Base-by-base conservation (phyloP, 2,329 filamentous ascomycete species). In the Purpureocillium takamizusanense region DNA sequence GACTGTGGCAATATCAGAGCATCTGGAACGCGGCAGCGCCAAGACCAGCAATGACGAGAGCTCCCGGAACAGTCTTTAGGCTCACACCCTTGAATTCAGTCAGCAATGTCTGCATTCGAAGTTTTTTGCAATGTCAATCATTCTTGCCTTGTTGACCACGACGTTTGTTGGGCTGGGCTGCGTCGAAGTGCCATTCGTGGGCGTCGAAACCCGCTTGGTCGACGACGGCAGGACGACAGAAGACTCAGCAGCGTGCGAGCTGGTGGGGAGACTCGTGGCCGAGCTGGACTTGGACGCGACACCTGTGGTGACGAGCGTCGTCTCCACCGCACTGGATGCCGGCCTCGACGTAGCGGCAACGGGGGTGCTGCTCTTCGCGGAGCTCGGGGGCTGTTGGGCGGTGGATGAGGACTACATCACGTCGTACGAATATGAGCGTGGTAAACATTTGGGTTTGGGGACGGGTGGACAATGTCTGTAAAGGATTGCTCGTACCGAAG, bases 91-190 rank as follows among this genome's bases (percentile, higher is more conserved):
- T n/a, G n/a, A n/a, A 21, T 14, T n/a, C 4, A 5, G 21, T 25
- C 21, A 5, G 10, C 5, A 25, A 5, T 25, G 21, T 25, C 21
- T 6, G 21, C 21, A 25, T n/a, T n/a, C n/a, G n/a, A n/a, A n/a
- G n/a, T n/a, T n/a, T n/a, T n/a, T n/a, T n/a, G n/a, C n/a, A n/a
- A n/a, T n/a, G n/a, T n/a, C n/a, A n/a, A n/a, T n/a, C n/a, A n/a
- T n/a, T n/a, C n/a, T 27, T 11, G 25, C 33, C 33, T 27, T 23
- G 17, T 35, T 35, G n/a, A 35, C 33, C 33, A 35, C 33, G 21
- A 16, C 33, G 14, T 10, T 27, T n/a, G 33, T 25, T 9, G 33
- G n/a, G 8, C 12, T 35, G 8, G 33, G 21, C 33, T 35, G 33
- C 14, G n/a, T 12, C 17, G 17, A 7, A 7, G 33, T 35, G 17